Evolutionary conservation across 2,329 filamentous ascomycete genomes (phyloP).

Genomic region (Lasiodiplodia sp.): DNA sequence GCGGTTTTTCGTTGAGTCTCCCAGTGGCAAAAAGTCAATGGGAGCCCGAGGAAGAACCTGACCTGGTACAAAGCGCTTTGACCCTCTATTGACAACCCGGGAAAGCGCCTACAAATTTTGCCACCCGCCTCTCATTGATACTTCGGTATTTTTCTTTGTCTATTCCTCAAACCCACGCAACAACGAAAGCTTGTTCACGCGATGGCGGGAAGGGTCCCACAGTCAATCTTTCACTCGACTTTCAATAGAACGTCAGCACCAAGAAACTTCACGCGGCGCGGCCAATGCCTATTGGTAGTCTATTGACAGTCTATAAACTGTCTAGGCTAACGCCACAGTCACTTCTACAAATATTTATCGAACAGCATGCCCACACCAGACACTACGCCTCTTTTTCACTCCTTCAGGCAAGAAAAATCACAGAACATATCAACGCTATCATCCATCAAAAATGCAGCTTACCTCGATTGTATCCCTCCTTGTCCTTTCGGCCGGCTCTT

Average conservation of each 20-base stretch:
- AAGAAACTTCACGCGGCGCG: background rate
- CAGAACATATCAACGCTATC: background rate
- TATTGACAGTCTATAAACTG: background rate
- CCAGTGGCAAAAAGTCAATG: background rate
- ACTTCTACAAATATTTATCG: background rate
- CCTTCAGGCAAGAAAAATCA: background rate
- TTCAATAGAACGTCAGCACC: background rate
- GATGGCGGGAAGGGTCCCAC: too few relatives aligned
- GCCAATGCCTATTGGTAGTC: background rate
- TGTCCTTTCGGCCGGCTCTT: background rate
- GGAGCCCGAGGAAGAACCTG: conserved; percentile 13
- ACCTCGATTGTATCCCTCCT: background rate
- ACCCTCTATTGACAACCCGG: background rate
- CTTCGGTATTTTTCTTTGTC: too few relatives aligned
- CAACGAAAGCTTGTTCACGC: too few relatives aligned
- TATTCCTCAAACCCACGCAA: too few relatives aligned
- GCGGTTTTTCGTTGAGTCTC: conserved; percentile 7
- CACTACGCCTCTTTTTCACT: background rate
- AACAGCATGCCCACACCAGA: background rate
- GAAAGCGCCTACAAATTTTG: background rate
- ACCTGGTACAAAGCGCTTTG: background rate
- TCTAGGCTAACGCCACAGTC: background rate
- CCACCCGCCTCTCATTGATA: background rate
- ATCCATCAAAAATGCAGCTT: background rate
- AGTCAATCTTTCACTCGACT: background rate